phyloP scores from a whole-genome alignment of 75 land plant species.

The Sequoiadendron giganteum region DNA sequence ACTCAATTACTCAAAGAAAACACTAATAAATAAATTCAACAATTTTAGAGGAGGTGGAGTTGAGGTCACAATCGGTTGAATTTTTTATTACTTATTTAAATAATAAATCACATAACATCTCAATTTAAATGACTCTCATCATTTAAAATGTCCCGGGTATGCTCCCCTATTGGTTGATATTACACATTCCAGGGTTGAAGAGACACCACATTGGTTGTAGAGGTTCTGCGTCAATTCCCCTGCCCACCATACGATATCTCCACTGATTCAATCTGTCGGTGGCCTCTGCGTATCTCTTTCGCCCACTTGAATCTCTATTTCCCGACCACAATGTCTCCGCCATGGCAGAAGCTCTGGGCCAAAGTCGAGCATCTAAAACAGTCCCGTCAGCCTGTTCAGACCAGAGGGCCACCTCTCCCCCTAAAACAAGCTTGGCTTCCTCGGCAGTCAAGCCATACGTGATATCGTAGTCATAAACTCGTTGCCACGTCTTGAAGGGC shows the following conservation, averaged over 20 bases:
- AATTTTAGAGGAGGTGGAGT: too few relatives aligned
- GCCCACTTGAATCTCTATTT: conserved; percentile 53
- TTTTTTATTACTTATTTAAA: too few relatives aligned
- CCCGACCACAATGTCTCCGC: conserved; percentile 96
- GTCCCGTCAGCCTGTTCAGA: conserved; percentile 85
- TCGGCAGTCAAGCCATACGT: conserved; percentile 33
- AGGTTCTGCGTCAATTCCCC: conserved; percentile 83
- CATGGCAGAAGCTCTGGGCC: conserved; percentile 84
- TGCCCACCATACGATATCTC: conserved; percentile 66
- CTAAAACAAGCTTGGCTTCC: conserved; percentile 73
- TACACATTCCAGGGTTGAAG: conserved; percentile 76
- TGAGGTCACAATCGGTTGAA: too few relatives aligned
- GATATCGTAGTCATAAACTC: conserved; percentile 67
- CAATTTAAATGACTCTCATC: too few relatives aligned
- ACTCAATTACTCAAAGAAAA: too few relatives aligned
- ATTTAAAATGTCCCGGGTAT: too few relatives aligned
- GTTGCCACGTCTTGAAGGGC: conserved; percentile 82
- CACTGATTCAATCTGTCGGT: conserved; percentile 78
- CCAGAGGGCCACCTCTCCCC: conserved; percentile 94
- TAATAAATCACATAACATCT: too few relatives aligned
- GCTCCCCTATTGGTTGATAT: conserved; percentile 31
- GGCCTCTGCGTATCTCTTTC: conserved; percentile 77
- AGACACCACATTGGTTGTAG: conserved; percentile 90
- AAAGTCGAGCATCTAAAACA: conserved; percentile 64
- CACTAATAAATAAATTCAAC: too few relatives aligned